phyloP scores from a whole-genome alignment of 306 rosid species.

The Erythrophleum fordii region DNA sequence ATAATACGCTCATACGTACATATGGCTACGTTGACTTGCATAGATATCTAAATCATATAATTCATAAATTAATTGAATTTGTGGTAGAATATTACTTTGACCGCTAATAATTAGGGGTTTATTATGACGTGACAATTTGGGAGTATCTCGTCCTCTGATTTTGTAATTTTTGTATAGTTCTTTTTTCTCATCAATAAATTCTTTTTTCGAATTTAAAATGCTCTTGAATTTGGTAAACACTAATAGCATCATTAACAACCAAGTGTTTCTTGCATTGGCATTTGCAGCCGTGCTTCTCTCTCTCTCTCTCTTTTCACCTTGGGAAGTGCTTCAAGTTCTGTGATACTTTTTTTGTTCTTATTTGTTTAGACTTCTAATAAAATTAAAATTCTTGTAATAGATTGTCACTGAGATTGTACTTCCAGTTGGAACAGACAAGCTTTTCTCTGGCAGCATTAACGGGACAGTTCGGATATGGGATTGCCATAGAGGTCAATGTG shows the following conservation, averaged over 20 bases:
- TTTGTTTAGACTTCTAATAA: not conserved
- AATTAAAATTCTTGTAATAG: slow-evolving; percentile 22
- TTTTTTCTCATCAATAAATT: too few species aligned
- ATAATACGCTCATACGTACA: too few species aligned
- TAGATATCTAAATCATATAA: not conserved
- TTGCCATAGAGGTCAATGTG: slow-evolving; percentile 51
- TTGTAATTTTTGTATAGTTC: too few species aligned
- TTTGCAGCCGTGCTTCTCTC: too few species aligned
- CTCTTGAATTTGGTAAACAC: too few species aligned
- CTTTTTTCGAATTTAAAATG: too few species aligned
- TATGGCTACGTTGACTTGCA: not conserved
- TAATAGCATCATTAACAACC: too few species aligned
- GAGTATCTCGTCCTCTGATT: too few species aligned
- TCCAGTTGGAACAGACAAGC: slow-evolving; percentile 45
- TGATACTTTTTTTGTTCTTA: not conserved
- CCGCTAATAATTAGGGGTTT: not conserved
- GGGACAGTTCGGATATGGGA: slow-evolving; percentile 58
- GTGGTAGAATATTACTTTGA: not conserved
- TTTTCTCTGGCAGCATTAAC: slow-evolving; percentile 54
- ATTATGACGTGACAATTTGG: not conserved
- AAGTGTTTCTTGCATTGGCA: too few species aligned
- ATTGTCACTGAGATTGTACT: slow-evolving; percentile 51
- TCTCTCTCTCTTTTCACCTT: too few species aligned
- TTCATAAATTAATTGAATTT: not conserved
- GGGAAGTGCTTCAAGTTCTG: not conserved